Evolutionary conservation across 2,329 filamentous ascomycete genomes (phyloP), one percentile per base, ranked within the genome.

Genomic region (Fusarium pseudocircinatum): DNA sequence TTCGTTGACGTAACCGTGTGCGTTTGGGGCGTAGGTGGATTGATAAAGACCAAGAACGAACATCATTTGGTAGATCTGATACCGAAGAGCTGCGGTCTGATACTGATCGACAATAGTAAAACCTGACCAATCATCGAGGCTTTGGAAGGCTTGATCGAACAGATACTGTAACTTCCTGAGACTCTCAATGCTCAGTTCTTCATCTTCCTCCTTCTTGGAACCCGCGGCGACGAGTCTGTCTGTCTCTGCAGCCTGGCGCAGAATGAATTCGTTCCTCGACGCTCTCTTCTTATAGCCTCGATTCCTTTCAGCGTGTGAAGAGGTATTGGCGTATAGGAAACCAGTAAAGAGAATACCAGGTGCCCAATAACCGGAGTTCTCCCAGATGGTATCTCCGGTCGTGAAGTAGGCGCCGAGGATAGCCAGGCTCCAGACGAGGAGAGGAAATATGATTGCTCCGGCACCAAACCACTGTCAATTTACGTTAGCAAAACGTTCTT

Each of bases 301-400:
- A 2, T 26, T 26, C 0, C 32, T 52, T 2, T 36, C 32, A 6
- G 18, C 9, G 12, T 32, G 0, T 0, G 49, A 36, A 0, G 32
- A 36, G 1, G 5, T 0, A 22, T 26, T 26, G 6, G 49, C 49
- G 14, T 52, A 37, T 0, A 52, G 1, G 4, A 37, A 52, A 0
- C 6, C 6, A 2, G 49, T 2, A 1, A 37, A 22, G 4, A 52
- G 49, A 12, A 52, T 22, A 2, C 32, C 13, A 1, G 32, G 32
- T 1, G 32, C 32, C 32, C n/a, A 26, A 22, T 36, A 26, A 2
- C 32, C 49, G 6, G 49, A 16, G 3, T 26, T 26, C n/a, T 37
- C n/a, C 32, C 32, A 52, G 13, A 22, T 1, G 6, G 4, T 6
- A 14, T 36, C n/a, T 15, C 16, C 16, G 5, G 47, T 24, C 4